Conservation (phyloP, 805 yeast species). For the Candida arabinofermentans region DNA sequence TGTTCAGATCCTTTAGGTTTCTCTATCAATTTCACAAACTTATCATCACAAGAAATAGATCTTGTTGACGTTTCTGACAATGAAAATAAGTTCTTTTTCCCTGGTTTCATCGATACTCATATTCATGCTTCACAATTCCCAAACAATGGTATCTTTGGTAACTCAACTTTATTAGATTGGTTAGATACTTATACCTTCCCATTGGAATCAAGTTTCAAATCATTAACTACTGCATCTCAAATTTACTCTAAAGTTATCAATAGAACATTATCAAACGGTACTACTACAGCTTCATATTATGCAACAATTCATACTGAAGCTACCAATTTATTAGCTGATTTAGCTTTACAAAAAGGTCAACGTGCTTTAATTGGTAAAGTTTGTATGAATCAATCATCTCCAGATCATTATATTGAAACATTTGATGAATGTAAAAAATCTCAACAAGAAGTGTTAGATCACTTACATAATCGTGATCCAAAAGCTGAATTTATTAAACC, state of each 20-base stretch:
- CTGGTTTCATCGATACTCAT: slow-evolving; percentile 81
- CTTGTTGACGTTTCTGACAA: slow-evolving; percentile 34
- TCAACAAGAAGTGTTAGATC: slow-evolving; percentile 53
- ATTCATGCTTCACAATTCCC: slow-evolving; percentile 86
- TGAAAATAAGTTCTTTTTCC: slow-evolving; percentile 60
- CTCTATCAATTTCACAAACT: slow-evolving; percentile 8
- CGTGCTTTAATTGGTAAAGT: slow-evolving; percentile 90
- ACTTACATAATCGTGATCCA: slow-evolving; percentile 53
- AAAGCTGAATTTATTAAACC: slow-evolving; percentile 55
- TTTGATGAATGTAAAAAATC: slow-evolving; percentile 47
- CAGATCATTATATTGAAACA: slow-evolving; percentile 63
- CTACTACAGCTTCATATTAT: slow-evolving; percentile 89
- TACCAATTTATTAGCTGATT: slow-evolving; percentile 70
- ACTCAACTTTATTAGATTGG: slow-evolving; percentile 86
- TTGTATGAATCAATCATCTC: slow-evolving; percentile 86
- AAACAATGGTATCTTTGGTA: slow-evolving; percentile 79
- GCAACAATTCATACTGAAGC: slow-evolving; percentile 83
- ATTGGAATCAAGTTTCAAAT: slow-evolving; percentile 64
- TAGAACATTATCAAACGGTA: slow-evolving; percentile 73
- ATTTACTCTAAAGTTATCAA: slow-evolving; percentile 67
- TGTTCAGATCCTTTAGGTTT: slow-evolving; percentile 12
- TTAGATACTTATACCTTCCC: slow-evolving; percentile 85
- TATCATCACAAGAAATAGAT: slow-evolving; percentile 22
- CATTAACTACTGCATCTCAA: slow-evolving; percentile 47
- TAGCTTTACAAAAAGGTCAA: slow-evolving; percentile 67